These are phyloP conservation scores for Zygoascus bituminiphila DNA, from an alignment of 805 yeast genomes.

Conservation along the genomic window DNA sequence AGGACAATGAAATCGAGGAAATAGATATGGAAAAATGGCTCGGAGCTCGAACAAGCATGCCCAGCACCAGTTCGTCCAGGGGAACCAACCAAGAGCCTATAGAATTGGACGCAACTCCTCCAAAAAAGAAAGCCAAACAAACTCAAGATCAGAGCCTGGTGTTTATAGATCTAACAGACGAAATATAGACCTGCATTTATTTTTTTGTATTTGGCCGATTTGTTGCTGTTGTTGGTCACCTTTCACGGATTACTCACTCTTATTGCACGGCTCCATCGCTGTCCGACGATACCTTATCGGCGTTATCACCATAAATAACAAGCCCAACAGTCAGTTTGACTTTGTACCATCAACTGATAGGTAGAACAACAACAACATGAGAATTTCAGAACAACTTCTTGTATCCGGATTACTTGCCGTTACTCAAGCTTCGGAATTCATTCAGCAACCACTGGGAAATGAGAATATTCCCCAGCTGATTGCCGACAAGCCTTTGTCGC, in stretches of 20 bases:
- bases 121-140: not conserved
- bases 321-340: too few relatives aligned
- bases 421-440: not conserved
- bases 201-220: not conserved
- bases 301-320: not conserved
- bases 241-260: not conserved
- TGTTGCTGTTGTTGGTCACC: not conserved
- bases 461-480: not conserved
- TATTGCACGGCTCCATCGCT: not conserved
- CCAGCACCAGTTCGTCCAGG: not conserved
- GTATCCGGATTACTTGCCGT: not conserved
- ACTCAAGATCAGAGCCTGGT: not conserved
- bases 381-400: not conserved
- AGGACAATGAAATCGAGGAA: slow-evolving; percentile 6
- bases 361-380: too few relatives aligned
- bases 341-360: too few relatives aligned
- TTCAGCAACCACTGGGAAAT: not conserved
- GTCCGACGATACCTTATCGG: not conserved
- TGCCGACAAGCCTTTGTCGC: not conserved
- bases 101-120: not conserved
- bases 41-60: not conserved
- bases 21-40: not conserved
- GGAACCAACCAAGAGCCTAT: too few relatives aligned
- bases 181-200: not conserved
- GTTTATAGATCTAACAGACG: not conserved